Conservation (phyloP, 495 filamentous ascomycete genomes). For the Bacidia rubella region DNA sequence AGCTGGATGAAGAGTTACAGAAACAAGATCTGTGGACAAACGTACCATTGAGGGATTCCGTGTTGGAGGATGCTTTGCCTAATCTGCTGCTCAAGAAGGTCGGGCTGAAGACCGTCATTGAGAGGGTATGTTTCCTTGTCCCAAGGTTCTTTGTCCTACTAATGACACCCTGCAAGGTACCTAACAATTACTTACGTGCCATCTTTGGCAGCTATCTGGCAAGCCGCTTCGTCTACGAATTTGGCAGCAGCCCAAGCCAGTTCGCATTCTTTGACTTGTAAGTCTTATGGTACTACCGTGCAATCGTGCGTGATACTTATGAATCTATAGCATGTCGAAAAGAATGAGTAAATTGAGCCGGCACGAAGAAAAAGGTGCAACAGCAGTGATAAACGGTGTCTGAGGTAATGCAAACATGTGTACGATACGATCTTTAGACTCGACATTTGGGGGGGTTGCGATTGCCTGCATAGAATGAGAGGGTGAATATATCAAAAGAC, state of each 20-base stretch:
- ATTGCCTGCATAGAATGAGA: background rate
- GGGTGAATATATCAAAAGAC: background rate
- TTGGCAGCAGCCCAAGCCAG: conserved; percentile 82
- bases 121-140: conserved; percentile 41
- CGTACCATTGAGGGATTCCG: conserved; percentile 56
- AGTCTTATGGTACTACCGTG: conserved; percentile 25
- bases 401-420: background rate
- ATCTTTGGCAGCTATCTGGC: conserved; percentile 96
- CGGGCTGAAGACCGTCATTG: conserved; percentile 73
- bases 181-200: conserved; percentile 79
- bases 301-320: conserved; percentile 13
- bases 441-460: background rate
- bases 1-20: conserved; percentile 89
- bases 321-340: conserved; percentile 38
- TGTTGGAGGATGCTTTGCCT: conserved; percentile 77
- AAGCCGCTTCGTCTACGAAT: conserved; percentile 88
- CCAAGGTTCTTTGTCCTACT: background rate
- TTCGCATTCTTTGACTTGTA: conserved; percentile 99
- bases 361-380: background rate
- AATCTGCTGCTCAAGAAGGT: conserved; percentile 75
- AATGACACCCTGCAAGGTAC: conserved; percentile 43
- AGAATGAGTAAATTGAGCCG: conserved; percentile 23
- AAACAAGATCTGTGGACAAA: conserved; percentile 86
- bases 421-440: too few relatives aligned
- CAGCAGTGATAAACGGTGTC: conserved; percentile 4